Evolutionary conservation across 2,329 filamentous ascomycete species (phyloP).

Genomic region (Pestalotiopsis sp.): DNA sequence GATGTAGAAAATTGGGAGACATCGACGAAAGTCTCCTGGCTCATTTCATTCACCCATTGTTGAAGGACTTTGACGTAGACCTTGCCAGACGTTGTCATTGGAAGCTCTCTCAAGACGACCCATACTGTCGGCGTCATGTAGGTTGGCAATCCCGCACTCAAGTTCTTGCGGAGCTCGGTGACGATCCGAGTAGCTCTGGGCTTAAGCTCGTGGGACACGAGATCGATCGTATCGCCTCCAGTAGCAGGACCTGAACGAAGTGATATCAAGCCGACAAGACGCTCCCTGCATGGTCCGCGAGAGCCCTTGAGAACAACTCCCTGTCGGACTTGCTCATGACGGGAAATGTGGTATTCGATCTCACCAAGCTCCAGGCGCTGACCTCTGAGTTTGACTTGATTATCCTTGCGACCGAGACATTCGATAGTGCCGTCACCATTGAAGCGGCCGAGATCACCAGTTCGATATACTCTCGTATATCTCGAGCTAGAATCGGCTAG

Average conservation of each 20-base stretch:
- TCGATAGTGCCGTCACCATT: slow-evolving; percentile 12
- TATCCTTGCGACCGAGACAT: slow-evolving; percentile 13
- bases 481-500: not conserved
- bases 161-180: slow-evolving; percentile 1
- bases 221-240: not conserved
- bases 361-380: slow-evolving; percentile 14
- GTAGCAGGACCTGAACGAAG: not conserved
- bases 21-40: slow-evolving; percentile 5
- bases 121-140: slow-evolving; percentile 15
- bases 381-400: slow-evolving; percentile 14
- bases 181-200: not conserved
- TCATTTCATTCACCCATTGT: slow-evolving; percentile 13
- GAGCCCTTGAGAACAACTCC: slow-evolving; percentile 1
- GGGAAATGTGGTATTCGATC: slow-evolving; percentile 14
- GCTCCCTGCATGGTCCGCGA: slow-evolving; percentile 7
- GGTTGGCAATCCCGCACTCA: not conserved
- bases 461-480: slow-evolving; percentile 10
- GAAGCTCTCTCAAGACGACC: slow-evolving; percentile 10
- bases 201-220: not conserved
- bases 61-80: slow-evolving; percentile 12
- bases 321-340: slow-evolving; percentile 1
- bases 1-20: not conserved
- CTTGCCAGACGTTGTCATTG: slow-evolving; percentile 11
- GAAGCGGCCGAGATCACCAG: slow-evolving; percentile 13
- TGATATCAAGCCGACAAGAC: slow-evolving; percentile 6